Evolutionary conservation across 2,329 filamentous ascomycete species (phyloP), one percentile per base, ranked within the genome.

Genomic region (Sporothrix curviconia): DNA sequence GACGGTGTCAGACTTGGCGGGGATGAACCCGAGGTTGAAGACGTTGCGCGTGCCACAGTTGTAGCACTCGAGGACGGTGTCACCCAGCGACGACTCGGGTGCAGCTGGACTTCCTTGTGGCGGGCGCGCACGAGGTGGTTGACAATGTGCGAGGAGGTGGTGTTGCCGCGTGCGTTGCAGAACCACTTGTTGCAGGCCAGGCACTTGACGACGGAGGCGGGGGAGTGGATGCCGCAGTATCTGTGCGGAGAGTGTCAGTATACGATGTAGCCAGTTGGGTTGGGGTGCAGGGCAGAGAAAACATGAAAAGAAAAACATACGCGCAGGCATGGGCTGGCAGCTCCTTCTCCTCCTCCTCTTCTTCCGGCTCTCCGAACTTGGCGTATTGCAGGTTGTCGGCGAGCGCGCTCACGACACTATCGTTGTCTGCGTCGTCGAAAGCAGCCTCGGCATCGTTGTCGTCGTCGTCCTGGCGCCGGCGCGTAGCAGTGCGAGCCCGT

Each of bases 41-140:
- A 96, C 92, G 70, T 99, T 99, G 76, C 96, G 97, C n/a, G 90
- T 96, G 47, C 92, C 94, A 72, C 94, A 99, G 74, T 96, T 97
- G 77, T 99, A 99, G 76, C 94, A 99, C 76, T 99, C 94, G 61
- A 99, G 82, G 37, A 95, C 90, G 1, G 94, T 99, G 70, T 99
- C 95, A 62, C 94, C 94, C 11, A 99, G 84, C 7, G 91, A 86
- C 17, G 94, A 97, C 64, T 87, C 85, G 94, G 92, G 71, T 99
- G 94, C 56, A 99, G 84, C 72, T 96, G 92, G 55, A 99, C 94
- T 76, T 99, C 95, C 78, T 97, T 99, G 78, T 99, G 94, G 62
- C 94, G 88, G 63, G 95, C 92, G 67, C 95, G 89, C 60, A 99
- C 94, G 34, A 99, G 84, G 70, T 99, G 94, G 72, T 97, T 97